Conservation (phyloP, 2,329 filamentous ascomycete genomes). For the Trichoderma breve region DNA sequence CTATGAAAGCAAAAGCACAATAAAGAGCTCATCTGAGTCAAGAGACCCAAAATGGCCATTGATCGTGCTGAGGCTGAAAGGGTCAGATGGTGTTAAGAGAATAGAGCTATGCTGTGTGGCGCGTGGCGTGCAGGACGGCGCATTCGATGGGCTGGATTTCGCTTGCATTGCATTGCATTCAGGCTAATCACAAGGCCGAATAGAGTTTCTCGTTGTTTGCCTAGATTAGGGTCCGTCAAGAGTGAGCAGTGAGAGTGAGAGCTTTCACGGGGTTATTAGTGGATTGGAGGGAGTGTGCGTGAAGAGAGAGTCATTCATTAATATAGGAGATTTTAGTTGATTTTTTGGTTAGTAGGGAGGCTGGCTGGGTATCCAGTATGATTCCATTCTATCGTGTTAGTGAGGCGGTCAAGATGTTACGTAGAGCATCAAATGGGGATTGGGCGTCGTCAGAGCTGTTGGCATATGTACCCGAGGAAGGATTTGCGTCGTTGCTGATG, state of each 20-base stretch:
- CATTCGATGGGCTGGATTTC: neutral
- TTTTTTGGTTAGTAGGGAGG: neutral
- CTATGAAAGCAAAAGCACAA: neutral
- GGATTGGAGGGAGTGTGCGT: neutral
- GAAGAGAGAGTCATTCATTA: neutral
- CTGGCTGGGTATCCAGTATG: neutral
- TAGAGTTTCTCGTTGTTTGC: neutral
- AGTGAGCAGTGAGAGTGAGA: neutral
- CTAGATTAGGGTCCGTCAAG: neutral
- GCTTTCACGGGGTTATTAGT: neutral
- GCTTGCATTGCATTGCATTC: neutral
- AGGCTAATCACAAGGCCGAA: neutral
- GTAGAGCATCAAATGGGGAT: neutral
- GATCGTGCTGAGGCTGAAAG: neutral
- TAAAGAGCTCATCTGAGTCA: neutral
- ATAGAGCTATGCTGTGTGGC: neutral
- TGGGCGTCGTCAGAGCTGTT: neutral
- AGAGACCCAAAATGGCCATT: neutral
- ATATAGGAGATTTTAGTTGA: neutral
- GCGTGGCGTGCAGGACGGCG: neutral
- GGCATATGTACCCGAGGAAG: neutral
- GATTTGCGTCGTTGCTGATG: neutral
- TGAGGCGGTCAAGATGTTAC: neutral
- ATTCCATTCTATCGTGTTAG: neutral
- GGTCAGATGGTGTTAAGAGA: neutral